phyloP scores from a whole-genome alignment of 805 yeast genomes.

The Nadsonia fulvescens region DNA sequence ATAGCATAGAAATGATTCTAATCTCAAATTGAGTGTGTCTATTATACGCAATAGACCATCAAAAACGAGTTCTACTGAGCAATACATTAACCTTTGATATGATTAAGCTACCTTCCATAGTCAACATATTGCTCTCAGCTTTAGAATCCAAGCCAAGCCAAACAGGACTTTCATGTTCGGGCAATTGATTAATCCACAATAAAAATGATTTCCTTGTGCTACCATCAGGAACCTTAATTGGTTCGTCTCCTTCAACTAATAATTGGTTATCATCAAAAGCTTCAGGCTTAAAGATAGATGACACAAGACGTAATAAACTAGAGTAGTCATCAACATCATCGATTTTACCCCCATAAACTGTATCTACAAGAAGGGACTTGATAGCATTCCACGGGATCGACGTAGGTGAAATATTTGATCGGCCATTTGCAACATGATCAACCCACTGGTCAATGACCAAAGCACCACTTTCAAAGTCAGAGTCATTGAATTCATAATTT shows the following conservation, averaged over 20 bases:
- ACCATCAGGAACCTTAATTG: constrained; percentile 32
- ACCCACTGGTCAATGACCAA: constrained; percentile 27
- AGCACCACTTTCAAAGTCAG: constrained; percentile 42
- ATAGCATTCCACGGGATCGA: constrained; percentile 38
- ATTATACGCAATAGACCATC: too few species aligned
- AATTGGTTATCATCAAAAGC: constrained; percentile 19
- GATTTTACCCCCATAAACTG: constrained; percentile 41
- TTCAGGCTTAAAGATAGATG: constrained; percentile 6
- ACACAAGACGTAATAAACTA: constrained; percentile 9
- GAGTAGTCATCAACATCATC: constrained; percentile 11
- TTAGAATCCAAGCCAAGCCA: constrained; percentile 36
- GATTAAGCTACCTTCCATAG: constrained; percentile 9
- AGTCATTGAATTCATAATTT: constrained; percentile 50
- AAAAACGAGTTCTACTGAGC: too few species aligned
- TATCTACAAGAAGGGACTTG: constrained; percentile 28
- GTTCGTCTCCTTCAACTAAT: constrained; percentile 6
- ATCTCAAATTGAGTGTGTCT: too few species aligned
- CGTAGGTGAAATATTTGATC: constrained; percentile 27
- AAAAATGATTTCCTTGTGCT: constrained; percentile 18
- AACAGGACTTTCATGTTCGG: constrained; percentile 30
- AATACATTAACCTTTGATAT: too few species aligned
- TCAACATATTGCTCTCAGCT: constrained; percentile 21
- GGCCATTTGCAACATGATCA: constrained; percentile 10
- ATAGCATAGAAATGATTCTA: too few species aligned
- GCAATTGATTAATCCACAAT: constrained; percentile 36